These are phyloP conservation scores for Ophiocordyceps robertsii DNA, from an alignment of 2,329 filamentous ascomycete species.

Conservation along the genomic window DNA sequence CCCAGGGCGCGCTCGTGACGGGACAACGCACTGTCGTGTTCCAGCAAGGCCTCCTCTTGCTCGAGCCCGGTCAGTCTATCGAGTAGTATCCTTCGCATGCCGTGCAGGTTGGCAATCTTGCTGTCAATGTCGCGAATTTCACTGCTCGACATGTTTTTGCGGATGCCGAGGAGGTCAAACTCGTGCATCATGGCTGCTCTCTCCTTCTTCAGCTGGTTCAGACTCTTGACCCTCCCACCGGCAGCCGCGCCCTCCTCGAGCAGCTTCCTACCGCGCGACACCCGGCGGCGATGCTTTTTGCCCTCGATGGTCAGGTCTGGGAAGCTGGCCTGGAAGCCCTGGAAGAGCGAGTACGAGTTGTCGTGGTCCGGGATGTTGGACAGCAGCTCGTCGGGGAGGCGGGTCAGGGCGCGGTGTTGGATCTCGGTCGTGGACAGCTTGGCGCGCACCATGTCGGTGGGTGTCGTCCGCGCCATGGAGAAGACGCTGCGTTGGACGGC, in stretches of 20 bases:
- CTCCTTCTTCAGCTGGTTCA: slow-evolving; percentile 67
- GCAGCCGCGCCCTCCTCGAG: slow-evolving; percentile 48
- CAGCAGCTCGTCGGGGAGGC: slow-evolving; percentile 81
- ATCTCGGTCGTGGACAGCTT: slow-evolving; percentile 86
- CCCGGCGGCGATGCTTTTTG: slow-evolving; percentile 56
- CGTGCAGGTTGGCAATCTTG: slow-evolving; percentile 86
- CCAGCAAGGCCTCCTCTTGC: slow-evolving; percentile 78
- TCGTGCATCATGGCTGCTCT: slow-evolving; percentile 69
- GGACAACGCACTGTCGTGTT: slow-evolving; percentile 62
- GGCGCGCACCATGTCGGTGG: slow-evolving; percentile 86
- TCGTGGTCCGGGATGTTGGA: slow-evolving; percentile 76
- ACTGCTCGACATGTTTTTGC: slow-evolving; percentile 95
- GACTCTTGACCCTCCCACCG: slow-evolving; percentile 47
- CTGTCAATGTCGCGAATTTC: slow-evolving; percentile 95
- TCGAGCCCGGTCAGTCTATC: slow-evolving; percentile 77
- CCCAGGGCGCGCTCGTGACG: neutral
- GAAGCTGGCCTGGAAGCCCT: slow-evolving; percentile 86
- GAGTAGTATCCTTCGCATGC: slow-evolving; percentile 84
- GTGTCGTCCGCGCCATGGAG: slow-evolving; percentile 77
- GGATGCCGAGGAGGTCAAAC: slow-evolving; percentile 78
- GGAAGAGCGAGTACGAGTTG: slow-evolving; percentile 84
- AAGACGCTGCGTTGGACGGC: slow-evolving; percentile 81
- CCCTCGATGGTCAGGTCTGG: slow-evolving; percentile 57
- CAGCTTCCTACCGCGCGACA: slow-evolving; percentile 64
- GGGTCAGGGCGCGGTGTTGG: slow-evolving; percentile 80